Evolutionary conservation across 805 yeast species (phyloP), one percentile per base, ranked within the genome.

Genomic region (Saccharomycopsis capsularis): DNA sequence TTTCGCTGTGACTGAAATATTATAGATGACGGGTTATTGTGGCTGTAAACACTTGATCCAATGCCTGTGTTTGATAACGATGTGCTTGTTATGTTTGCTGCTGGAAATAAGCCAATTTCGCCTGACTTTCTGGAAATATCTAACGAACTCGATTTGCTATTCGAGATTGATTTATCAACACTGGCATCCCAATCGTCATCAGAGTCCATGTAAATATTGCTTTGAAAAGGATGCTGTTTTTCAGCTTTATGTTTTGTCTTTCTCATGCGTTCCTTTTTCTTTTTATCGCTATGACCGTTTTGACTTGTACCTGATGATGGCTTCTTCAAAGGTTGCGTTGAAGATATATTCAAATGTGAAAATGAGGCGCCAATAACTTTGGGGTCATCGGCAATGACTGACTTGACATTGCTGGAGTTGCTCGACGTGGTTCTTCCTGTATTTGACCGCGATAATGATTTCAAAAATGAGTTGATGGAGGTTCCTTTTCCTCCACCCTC

Each of bases 131-230:
- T 38, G 7, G 41, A 7, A 4, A 38, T 16, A 16, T 38, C 25
- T 32, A 40, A 40, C 7, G 21, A 41, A 9, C 37, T 30, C 19
- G 16, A n/a, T 27, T 41, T 30, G 13, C 37, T 29, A 19, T 41
- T 18, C n/a, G 16, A 18, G 30, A 41, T 16, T 4, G 44, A 41
- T 5, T 68, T 70, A 41, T 75, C 78, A 48, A 76, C 80, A 40
- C 80, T 82, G 11, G 91, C 95, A 63, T 88, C 91, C 96, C 96
- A 89, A 64, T 88, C 96, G 57, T 85, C 95, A 62, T 89, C 96
- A 50, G 82, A 68, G 60, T 89, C 95, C 40, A 79, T 69, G 60
- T 82, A 83, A 49, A 65, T 42, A 50, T 52, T 52, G 32, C 46
- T 52, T 29, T 48, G 55, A 13, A 38, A 48, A 4, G 50, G 53